phyloP scores from a whole-genome alignment of 2,329 filamentous ascomycete genomes.

The Cytospora piceae region DNA sequence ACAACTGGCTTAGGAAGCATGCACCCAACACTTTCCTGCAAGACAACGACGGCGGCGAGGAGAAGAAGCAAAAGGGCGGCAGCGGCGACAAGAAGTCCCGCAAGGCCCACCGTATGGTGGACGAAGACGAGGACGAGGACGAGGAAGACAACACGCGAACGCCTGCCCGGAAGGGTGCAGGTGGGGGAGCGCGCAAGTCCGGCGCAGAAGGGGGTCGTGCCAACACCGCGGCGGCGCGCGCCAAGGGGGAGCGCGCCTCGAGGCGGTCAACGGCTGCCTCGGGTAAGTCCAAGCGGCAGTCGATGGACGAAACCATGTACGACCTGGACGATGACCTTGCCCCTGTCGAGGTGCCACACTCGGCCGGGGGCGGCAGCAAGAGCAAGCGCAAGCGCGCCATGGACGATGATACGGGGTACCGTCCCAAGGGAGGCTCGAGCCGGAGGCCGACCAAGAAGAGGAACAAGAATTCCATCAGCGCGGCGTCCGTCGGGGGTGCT shows the following conservation, averaged over 20 bases:
- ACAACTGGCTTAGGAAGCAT: conserved; percentile 91
- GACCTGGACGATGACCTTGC: conserved; percentile 32
- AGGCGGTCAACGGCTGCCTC: conserved; percentile 26
- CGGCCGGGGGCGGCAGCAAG: conserved; percentile 41
- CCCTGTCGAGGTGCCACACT: conserved; percentile 25
- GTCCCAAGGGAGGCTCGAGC: conserved; percentile 59
- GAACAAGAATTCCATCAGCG: conserved; percentile 48
- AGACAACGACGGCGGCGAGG: conserved; percentile 60
- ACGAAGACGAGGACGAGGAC: conserved; percentile 46
- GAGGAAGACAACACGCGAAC: conserved; percentile 44
- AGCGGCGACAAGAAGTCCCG: conserved; percentile 35
- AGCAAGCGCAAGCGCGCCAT: conserved; percentile 56
- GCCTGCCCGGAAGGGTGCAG: conserved; percentile 34
- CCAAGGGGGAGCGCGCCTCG: conserved; percentile 30
- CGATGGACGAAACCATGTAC: conserved; percentile 26
- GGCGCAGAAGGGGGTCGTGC: conserved; percentile 32
- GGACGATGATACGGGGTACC: conserved; percentile 63
- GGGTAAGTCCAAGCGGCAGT: conserved; percentile 30
- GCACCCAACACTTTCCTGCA: conserved; percentile 85
- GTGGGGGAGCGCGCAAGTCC: conserved; percentile 41
- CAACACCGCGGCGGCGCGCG: conserved; percentile 34
- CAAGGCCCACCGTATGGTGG: conserved; percentile 35
- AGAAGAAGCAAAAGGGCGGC: conserved; percentile 35
- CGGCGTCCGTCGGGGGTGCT: conserved; percentile 8
- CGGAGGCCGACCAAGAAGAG: conserved; percentile 62